phyloP scores from a whole-genome alignment of 306 rosid species.

The Purshia tridentata region DNA sequence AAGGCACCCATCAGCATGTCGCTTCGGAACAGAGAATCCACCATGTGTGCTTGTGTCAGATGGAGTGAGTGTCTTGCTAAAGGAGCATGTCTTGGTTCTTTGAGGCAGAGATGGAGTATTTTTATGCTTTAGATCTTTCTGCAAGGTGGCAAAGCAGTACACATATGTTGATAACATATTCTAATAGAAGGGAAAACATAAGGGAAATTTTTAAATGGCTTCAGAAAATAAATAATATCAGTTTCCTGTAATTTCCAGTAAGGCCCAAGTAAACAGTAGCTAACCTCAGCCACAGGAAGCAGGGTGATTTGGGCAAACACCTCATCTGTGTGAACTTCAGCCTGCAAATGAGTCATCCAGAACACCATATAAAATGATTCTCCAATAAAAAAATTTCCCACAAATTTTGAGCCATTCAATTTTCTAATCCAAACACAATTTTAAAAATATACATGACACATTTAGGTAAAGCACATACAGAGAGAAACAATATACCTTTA shows the following conservation, averaged over 20 bases:
- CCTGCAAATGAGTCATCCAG: constrained; percentile 43
- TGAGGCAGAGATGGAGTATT: constrained; percentile 19
- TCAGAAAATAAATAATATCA: not conserved
- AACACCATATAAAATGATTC: not conserved
- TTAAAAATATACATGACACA: not conserved
- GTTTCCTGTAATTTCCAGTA: not conserved
- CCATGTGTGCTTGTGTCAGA: constrained; percentile 76
- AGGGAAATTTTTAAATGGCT: constrained; percentile 7
- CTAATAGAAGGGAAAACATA: not conserved
- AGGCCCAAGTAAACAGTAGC: not conserved
- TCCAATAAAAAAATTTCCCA: not conserved
- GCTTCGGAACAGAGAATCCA: constrained; percentile 66
- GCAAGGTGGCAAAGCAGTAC: constrained; percentile 26
- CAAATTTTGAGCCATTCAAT: not conserved
- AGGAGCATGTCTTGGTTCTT: constrained; percentile 21
- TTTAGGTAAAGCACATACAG: not conserved
- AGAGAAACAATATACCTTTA: constrained; percentile 42
- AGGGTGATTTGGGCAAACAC: constrained; percentile 57
- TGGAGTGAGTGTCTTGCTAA: constrained; percentile 55
- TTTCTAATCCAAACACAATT: constrained; percentile 6
- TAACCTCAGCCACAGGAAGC: constrained; percentile 45
- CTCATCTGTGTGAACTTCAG: constrained; percentile 54
- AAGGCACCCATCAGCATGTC: constrained; percentile 54
- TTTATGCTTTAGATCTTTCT: constrained; percentile 36
- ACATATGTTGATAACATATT: constrained; percentile 7